A percentile compares a stretch with the other conserved stretches of the same genome.
phyloP scores from a whole-genome alignment of 2,329 filamentous ascomycete species.

The Nemania serpens region DNA sequence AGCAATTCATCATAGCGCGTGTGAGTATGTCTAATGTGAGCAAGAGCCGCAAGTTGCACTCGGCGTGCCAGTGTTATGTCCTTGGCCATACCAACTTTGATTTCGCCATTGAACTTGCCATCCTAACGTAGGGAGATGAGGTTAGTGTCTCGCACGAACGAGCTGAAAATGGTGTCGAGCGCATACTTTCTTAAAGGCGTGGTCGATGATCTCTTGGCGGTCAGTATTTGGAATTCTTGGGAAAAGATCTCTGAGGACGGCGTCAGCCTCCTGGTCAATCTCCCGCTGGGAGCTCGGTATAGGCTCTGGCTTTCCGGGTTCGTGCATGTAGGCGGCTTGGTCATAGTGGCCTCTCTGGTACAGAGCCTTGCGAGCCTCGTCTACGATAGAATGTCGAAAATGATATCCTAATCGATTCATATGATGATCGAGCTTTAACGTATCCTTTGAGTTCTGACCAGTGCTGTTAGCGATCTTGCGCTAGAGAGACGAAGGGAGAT shows the following conservation, averaged over 20 bases:
- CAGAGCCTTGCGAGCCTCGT: conserved; percentile 51
- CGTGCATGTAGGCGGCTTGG: conserved; percentile 33
- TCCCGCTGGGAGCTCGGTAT: conserved; percentile 64
- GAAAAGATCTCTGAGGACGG: conserved; percentile 65
- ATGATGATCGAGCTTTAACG: conserved; percentile 53
- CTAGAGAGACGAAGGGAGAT: conserved; percentile 24
- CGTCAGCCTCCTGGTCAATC: conserved; percentile 66
- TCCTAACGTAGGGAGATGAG: conserved; percentile 47
- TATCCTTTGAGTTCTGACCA: conserved; percentile 42
- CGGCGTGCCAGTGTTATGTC: conserved; percentile 63
- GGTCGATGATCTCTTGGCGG: conserved; percentile 64
- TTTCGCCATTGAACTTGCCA: conserved; percentile 55
- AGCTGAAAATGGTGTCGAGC: background rate
- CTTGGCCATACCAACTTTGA: conserved; percentile 61
- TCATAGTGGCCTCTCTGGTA: conserved; percentile 35
- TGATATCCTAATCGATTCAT: conserved; percentile 66
- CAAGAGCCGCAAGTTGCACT: conserved; percentile 67
- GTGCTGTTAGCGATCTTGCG: conserved; percentile 23
- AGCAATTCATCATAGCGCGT: conserved; percentile 68
- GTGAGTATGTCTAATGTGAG: conserved; percentile 69
- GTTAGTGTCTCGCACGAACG: conserved; percentile 14
- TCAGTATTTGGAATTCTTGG: conserved; percentile 69
- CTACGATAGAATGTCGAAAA: conserved; percentile 62
- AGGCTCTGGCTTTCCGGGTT: conserved; percentile 54
- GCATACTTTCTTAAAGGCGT: conserved; percentile 66